Base-by-base conservation (phyloP, 78 protist species). In the Dictyostelium firmibasis region DNA sequence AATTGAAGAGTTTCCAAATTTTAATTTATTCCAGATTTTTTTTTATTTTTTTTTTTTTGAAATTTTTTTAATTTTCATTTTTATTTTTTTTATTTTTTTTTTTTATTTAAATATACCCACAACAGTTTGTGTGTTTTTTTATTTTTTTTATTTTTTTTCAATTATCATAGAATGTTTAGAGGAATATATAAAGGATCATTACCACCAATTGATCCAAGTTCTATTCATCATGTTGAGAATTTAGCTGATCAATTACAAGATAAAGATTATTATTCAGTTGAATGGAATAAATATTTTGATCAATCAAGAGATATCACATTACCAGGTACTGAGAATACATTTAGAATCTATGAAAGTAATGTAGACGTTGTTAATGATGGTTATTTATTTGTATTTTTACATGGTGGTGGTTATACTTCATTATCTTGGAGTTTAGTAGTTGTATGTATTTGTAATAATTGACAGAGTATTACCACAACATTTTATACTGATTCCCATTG, bases 351-450 rank as follows among this genome's bases (percentile, higher is more conserved):
- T 85, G 96, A 85, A 53, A 57, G 76, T 44, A 85, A 85, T 83
- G 16, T 33, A 7, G 25, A 64, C 20, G 70, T 36, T 50, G 64
- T 10, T 35, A 38, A 44, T 25, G 85, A 83, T 87, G 85, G 76
- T 41, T 44, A 81, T 62, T 47, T 84, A 31, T 62, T 79, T 72
- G 91, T 85, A 35, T 79, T 85, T 83, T 36, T 79, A 31, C 96
- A 85, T 92, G 96, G 96, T n/a, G 96, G 92, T 50, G 96, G 96
- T 43, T 69, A 92, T 74, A 85, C 96, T 18, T 84, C 92, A 44
- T 41, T 92, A 47, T 83, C 96, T 29, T 92, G 96, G 96, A 50
- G 83, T 36, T 92, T 92, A 38, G 64, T 83, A 4, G 33, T 41
- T n/a, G 92, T 86, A 86, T 5, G 62, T 64, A 31, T 69, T 13